Evolutionary conservation across 441 rosid species (phyloP).

Genomic region (Populus hybrid): DNA sequence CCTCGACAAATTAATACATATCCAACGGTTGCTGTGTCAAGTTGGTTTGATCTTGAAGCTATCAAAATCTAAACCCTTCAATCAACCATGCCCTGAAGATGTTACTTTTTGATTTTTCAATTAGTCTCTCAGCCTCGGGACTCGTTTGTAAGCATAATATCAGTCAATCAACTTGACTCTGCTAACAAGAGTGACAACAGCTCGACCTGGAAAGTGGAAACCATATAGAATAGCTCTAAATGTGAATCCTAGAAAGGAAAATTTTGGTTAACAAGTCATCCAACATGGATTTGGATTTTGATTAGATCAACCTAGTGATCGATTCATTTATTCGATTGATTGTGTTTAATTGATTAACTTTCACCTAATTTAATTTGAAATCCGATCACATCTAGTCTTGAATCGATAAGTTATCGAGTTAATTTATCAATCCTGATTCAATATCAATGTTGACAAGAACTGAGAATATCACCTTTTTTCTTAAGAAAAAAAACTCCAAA

Average conservation of each 20-base stretch:
- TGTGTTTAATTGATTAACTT: no score
- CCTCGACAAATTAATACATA: neutral
- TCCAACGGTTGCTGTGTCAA: slow-evolving; percentile 17
- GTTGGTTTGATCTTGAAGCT: slow-evolving; percentile 28
- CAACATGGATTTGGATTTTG: neutral
- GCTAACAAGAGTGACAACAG: neutral
- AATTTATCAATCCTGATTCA: no score
- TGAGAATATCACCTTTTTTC: no score
- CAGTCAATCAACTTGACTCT: neutral
- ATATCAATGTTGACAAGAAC: no score
- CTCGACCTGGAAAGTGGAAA: slow-evolving; percentile 19
- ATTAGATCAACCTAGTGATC: no score
- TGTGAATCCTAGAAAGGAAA: neutral
- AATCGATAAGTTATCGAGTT: no score
- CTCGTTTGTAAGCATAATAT: neutral
- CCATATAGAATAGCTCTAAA: slow-evolving; percentile 8
- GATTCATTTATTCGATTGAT: no score
- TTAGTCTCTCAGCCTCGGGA: neutral
- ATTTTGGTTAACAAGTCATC: neutral
- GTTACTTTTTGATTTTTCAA: neutral
- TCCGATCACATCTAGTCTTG: no score
- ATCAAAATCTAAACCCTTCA: slow-evolving; percentile 12
- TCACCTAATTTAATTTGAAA: no score
- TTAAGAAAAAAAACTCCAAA: no score
- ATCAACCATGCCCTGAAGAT: neutral